These are phyloP conservation scores for Crepidotus variabilis DNA, from an alignment of 768 basidiomycete species.

Conservation along the genomic window DNA sequence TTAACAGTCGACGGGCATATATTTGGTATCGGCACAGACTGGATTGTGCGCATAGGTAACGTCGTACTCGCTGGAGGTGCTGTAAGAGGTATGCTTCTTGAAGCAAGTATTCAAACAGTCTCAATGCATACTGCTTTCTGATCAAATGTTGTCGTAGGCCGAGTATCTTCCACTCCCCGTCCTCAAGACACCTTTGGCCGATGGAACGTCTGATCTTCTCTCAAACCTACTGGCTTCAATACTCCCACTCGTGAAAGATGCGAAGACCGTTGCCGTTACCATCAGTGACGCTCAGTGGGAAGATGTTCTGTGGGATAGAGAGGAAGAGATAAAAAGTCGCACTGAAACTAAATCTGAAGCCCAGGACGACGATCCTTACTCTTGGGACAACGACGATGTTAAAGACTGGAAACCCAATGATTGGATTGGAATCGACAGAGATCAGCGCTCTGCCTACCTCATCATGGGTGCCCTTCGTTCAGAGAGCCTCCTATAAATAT, in stretches of 20 bases:
- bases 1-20: conserved; percentile 69
- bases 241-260: conserved; percentile 68
- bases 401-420: conserved; percentile 51
- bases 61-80: conserved; percentile 72
- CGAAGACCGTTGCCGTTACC: conserved; percentile 73
- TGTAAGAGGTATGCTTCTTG: conserved; percentile 80
- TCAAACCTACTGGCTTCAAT: conserved; percentile 74
- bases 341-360: conserved; percentile 9
- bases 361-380: conserved; percentile 50
- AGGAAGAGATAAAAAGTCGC: conserved; percentile 47
- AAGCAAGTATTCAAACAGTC: conserved; percentile 40
- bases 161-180: conserved; percentile 79
- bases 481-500: conserved; percentile 55
- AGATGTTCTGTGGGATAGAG: conserved; percentile 73
- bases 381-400: conserved; percentile 54
- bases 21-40: conserved; percentile 77
- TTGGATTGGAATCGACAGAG: conserved; percentile 77
- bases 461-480: conserved; percentile 74
- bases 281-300: conserved; percentile 79
- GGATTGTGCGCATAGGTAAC: conserved; percentile 78
- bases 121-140: not conserved
- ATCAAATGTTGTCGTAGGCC: conserved; percentile 41
- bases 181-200: conserved; percentile 57
- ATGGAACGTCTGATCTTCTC: conserved; percentile 69
- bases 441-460: conserved; percentile 73